phyloP scores from a whole-genome alignment of 2,329 filamentous ascomycete genomes.

The Teratosphaeria nubilosa region DNA sequence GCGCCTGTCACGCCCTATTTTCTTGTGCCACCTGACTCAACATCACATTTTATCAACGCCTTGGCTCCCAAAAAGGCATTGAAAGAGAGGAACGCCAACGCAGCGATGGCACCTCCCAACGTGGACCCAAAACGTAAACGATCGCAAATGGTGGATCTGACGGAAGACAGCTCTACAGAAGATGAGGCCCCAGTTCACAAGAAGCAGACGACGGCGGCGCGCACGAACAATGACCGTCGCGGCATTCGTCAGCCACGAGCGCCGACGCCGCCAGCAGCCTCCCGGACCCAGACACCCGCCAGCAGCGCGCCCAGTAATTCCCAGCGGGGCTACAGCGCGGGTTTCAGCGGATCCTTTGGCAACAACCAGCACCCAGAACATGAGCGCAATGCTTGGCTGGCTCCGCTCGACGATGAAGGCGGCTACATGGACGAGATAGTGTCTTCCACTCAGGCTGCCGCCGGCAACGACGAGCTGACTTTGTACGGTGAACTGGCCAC shows the following conservation, averaged over 20 bases:
- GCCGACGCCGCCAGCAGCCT: background rate
- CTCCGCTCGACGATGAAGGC: conserved; percentile 1
- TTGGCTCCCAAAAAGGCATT: conserved; percentile 1
- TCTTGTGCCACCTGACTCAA: background rate
- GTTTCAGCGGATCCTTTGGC: background rate
- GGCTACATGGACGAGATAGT: conserved; percentile 23
- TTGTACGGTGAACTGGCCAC: conserved; percentile 32
- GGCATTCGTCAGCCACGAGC: background rate
- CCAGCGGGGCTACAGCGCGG: background rate
- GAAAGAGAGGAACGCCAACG: background rate
- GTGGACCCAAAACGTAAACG: conserved; percentile 4
- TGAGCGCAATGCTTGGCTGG: conserved; percentile 19
- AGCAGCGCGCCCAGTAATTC: conserved; percentile 2
- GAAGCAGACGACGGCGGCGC: conserved; percentile 2
- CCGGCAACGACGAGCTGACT: conserved; percentile 17
- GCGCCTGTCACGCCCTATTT: background rate
- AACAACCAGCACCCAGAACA: conserved; percentile 7
- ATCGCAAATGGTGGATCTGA: conserved; percentile 1
- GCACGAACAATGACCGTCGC: background rate
- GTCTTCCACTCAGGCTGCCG: conserved; percentile 21
- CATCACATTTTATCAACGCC: background rate
- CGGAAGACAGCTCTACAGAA: conserved; percentile 1
- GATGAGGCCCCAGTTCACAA: conserved; percentile 1
- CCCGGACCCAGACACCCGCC: background rate
- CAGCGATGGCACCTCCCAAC: background rate